Conservation (phyloP, 2,329 filamentous ascomycete species). For the Colletotrichum zoysiae region DNA sequence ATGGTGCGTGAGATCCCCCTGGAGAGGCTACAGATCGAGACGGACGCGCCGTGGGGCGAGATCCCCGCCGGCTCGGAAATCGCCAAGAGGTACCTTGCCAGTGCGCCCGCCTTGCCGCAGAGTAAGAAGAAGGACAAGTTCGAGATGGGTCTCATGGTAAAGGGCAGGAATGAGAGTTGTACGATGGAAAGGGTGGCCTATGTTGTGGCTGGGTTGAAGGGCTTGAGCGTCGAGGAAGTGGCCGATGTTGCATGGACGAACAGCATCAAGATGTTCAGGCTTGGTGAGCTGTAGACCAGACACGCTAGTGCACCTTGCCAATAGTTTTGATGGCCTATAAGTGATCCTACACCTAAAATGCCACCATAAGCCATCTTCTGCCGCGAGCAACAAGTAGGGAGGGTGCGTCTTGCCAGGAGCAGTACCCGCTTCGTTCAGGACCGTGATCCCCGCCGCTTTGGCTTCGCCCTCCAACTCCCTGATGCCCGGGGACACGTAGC, state of each 20-base stretch:
- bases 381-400: too few relatives aligned
- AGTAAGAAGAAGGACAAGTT: constrained; percentile 65
- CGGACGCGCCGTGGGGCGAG: constrained; percentile 63
- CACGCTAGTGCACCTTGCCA: too few relatives aligned
- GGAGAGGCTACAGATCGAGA: constrained; percentile 59
- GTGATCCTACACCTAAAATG: too few relatives aligned
- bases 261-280: constrained; percentile 49
- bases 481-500: too few relatives aligned
- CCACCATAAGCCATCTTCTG: too few relatives aligned
- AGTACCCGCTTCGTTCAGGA: too few relatives aligned
- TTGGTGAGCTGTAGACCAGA: constrained; percentile 16
- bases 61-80: constrained; percentile 53
- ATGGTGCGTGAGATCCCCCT: constrained; percentile 58
- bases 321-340: too few relatives aligned
- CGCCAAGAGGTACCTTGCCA: constrained; percentile 56
- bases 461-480: too few relatives aligned
- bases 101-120: constrained; percentile 53
- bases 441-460: too few relatives aligned
- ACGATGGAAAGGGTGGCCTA: constrained; percentile 60
- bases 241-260: constrained; percentile 54
- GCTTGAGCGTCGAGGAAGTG: constrained; percentile 56
- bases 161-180: constrained; percentile 65
- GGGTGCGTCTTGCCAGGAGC: too few relatives aligned
- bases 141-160: constrained; percentile 59
- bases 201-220: constrained; percentile 63